Conservation (phyloP, 2,329 filamentous ascomycete species). For the Chalaropsis thielavioides region DNA sequence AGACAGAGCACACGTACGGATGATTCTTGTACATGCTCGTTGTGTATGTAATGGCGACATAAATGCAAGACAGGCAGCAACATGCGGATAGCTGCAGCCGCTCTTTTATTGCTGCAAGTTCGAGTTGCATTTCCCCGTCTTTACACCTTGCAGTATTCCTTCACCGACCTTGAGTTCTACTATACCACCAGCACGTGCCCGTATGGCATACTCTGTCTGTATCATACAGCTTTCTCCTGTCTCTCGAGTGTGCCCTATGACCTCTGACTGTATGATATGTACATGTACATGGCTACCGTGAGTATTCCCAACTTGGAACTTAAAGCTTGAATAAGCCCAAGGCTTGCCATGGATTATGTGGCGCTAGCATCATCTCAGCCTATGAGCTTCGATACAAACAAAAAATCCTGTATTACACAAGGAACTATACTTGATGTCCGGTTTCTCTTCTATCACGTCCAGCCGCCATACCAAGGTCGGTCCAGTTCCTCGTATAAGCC, state of each 20-base stretch:
- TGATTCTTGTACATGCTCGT: neutral
- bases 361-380: neutral
- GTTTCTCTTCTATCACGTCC: neutral
- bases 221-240: neutral
- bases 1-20: neutral
- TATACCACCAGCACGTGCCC: neutral
- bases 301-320: neutral
- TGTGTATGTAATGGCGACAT: conserved; percentile 3
- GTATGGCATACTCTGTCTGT: neutral
- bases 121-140: neutral
- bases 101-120: neutral
- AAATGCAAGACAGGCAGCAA: conserved; percentile 3
- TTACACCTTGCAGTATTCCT: neutral
- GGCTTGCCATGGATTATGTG: neutral
- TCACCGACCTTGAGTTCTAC: neutral
- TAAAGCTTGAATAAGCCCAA: neutral
- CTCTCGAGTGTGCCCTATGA: no score
- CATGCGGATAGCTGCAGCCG: neutral
- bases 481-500: neutral
- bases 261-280: neutral
- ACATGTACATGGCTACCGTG: neutral
- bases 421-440: neutral
- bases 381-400: neutral
- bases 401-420: neutral
- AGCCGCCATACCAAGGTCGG: neutral